These are phyloP conservation scores for Parachaetomium inaequale DNA, from an alignment of 495 filamentous ascomycete genomes.

Conservation along the genomic window DNA sequence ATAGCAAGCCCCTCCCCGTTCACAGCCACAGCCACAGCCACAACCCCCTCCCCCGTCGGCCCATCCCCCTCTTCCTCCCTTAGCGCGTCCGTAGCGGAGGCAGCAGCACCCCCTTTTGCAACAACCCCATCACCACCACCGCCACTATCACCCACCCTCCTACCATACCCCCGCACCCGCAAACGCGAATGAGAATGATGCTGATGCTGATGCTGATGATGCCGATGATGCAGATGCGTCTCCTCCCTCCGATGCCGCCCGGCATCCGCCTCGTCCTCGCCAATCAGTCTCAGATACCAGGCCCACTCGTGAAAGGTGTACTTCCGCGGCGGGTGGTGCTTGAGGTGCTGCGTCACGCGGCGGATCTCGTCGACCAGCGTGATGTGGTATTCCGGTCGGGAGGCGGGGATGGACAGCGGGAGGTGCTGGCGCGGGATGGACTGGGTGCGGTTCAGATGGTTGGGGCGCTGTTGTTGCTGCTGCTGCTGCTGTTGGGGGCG, in stretches of 20 bases:
- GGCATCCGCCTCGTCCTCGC: slow-evolving; percentile 58
- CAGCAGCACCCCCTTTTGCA: too few species aligned
- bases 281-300: slow-evolving; percentile 71
- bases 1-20: too few species aligned
- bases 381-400: slow-evolving; percentile 59
- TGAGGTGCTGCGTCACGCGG: slow-evolving; percentile 61
- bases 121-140: too few species aligned
- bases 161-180: not conserved
- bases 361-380: slow-evolving; percentile 64
- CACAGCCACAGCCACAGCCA: too few species aligned
- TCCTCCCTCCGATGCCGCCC: slow-evolving; percentile 37
- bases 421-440: slow-evolving; percentile 29
- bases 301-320: slow-evolving; percentile 82
- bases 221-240: too few species aligned
- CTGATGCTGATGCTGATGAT: too few species aligned
- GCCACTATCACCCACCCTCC: not conserved
- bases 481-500: not conserved
- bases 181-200: not conserved
- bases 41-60: too few species aligned
- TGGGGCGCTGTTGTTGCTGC: not conserved
- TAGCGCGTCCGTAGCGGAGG: too few species aligned
- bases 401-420: slow-evolving; percentile 29
- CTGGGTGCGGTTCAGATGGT: slow-evolving; percentile 20
- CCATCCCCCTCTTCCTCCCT: too few species aligned
- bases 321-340: slow-evolving; percentile 55